Evolutionary conservation across 192 early-diverging fungal genomes (phyloP), one percentile per base, ranked within the genome.

Genomic region (Spizellomyces punctatus): DNA sequence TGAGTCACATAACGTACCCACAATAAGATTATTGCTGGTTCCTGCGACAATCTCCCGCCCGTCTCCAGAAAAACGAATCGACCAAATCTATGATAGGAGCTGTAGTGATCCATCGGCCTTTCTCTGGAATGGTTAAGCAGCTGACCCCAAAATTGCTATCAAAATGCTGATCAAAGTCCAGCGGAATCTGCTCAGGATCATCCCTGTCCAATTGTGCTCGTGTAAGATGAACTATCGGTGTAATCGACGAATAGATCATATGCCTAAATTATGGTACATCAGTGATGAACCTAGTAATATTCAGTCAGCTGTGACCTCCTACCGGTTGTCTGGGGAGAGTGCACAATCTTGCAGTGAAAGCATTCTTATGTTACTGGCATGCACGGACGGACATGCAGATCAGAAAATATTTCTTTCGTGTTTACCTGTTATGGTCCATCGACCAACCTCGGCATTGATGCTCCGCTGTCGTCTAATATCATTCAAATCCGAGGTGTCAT

Each of bases 401-500:
- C 8, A 78, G 41, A 44, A 49, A 60, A 17, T 59, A 75, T 54
- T n/a, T 54, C 16, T 16, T 2, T 54, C 14, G 17, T 2, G 27
- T 41, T n/a, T 8, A 62, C 78, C 80, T 5, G 90, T 92, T 41
- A 89, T 88, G 1, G 90, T 92, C 90, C 90, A 90, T 48, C 72
- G 80, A 10, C 90, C 90, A 36, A 62, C 43, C 1, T 74, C 71
- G 7, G 78, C 81, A 16, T 76, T 71, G 12, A 90, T 81, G 16
- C 74, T 61, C 46, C 72, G 79, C 43, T 77, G 67, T 36, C 56
- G 63, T 45, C 68, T 60, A 12, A 88, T 72, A 17, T 67, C 71
- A 41, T 69, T 58, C 5, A 69, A 58, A 67, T 88, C 83, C 6
- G 78, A 69, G 8, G 88, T 79, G 63, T 85, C 82, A 67, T 88